phyloP scores from a whole-genome alignment of 2,329 filamentous ascomycete genomes.

The Penicillium polonicum region DNA sequence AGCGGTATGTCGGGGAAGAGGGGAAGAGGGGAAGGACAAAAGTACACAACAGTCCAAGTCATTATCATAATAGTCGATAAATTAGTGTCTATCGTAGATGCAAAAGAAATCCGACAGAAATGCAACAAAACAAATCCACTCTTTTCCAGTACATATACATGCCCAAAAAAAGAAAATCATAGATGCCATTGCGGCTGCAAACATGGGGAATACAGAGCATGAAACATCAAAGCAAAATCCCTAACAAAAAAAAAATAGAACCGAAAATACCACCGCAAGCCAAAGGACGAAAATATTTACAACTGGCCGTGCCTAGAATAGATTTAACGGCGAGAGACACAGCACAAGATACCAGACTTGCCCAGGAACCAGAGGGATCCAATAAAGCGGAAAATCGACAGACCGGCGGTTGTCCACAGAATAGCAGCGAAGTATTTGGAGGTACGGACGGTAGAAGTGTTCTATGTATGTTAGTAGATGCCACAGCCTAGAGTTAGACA shows the following conservation, averaged over 20 bases:
- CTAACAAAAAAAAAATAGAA: background rate
- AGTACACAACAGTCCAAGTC: background rate
- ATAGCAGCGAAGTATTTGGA: constrained; percentile 85
- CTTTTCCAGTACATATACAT: constrained; percentile 5
- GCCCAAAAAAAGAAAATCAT: background rate
- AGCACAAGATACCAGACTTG: constrained; percentile 91
- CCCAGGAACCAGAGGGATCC: constrained; percentile 92
- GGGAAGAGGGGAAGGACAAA: background rate
- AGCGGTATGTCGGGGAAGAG: background rate
- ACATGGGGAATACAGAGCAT: constrained; percentile 4
- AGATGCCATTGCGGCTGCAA: background rate
- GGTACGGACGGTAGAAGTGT: constrained; percentile 68
- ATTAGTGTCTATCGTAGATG: constrained; percentile 2
- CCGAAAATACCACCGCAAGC: background rate
- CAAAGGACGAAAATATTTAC: constrained; percentile 8
- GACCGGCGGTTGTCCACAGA: constrained; percentile 78
- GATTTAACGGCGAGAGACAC: constrained; percentile 71
- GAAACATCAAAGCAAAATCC: background rate
- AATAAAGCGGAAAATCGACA: constrained; percentile 82
- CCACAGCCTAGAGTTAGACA: background rate
- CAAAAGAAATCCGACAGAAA: background rate
- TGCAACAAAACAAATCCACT: background rate
- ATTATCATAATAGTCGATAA: background rate
- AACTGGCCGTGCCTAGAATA: background rate
- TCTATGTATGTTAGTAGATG: constrained; percentile 41